Evolutionary conservation across 441 rosid genomes (phyloP), one percentile per base, ranked within the genome.

Genomic region (Oxalis stricta): DNA sequence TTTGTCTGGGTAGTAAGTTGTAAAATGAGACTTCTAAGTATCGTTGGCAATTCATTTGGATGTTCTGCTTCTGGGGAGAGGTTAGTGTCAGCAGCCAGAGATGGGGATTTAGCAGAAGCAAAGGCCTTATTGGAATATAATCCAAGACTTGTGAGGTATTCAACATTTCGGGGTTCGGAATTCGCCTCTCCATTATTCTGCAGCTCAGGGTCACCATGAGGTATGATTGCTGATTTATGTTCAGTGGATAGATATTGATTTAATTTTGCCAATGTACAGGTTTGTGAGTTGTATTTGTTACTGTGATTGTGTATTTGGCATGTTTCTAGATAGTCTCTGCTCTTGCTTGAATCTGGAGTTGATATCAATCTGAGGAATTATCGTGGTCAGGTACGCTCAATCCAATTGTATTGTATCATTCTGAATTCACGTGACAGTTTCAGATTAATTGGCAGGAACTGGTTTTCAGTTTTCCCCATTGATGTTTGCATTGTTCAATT

Each of bases 201-300:
- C 97, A 32, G 97, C 95, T 46, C 97, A 84, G 63, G 97, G 97
- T 31, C 94, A 88, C 75, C 83, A 82, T 52, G 97, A 88, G 95
- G 97, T 88, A 66, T 24, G n/a, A n/a, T 42, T 42, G n/a, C 10
- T 53, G 5, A 16, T 34, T 50, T 40, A 18, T 32, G 23, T 43
- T 16, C 2, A 38, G 6, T 10, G 19, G n/a, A 0, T 8, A 12
- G 46, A 10, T 13, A 4, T 13, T 31, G 46, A 39, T 15, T 5
- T 16, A 29, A 11, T 37, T 29, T 44, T 33, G 5, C 30, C 3
- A 1, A 23, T 42, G 18, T 29, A 11, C 2, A 2, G 8, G 22
- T 41, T 22, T 53, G 40, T 37, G 35, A 18, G 32, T 34, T 31
- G 8, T 17, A 1, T 4, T 18, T 11, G 17, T 41, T 38, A 36